Base-by-base conservation (phyloP, 148 eudicot species). In the Spergularia bocconei region DNA sequence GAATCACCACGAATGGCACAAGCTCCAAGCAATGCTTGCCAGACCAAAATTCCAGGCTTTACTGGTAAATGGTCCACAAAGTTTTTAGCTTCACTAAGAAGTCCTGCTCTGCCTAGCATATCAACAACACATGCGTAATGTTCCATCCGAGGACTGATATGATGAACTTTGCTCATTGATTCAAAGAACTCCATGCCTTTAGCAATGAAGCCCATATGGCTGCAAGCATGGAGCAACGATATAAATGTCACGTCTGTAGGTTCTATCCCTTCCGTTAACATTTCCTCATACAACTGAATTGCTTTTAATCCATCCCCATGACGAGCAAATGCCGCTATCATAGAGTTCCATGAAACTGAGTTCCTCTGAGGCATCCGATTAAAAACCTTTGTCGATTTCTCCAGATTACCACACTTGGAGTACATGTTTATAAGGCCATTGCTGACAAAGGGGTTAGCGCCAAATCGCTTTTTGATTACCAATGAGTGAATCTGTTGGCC, bases 381-480 rank as follows among this genome's bases (percentile, higher is more conserved):
- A 56, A 94, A 94, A 73, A 87, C 68, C 78, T 84, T 85, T 14
- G 63, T 64, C 17, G 98, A 84, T 68, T 87, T 89, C 62, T 86
- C 87, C 58, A 87, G 78, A 67, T 82, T 84, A 53, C 98, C 98
- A 78, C 96, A 91, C 66, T 91, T 91, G 2, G 98, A 88, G 72
- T 94, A 94, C 97, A 91, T 94, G 86, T 90, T 91, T 38, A 94
- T 90, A 38, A 94, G 85, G 20, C 97, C 97, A 71, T 94, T 94
- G 81, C 87, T 75, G 13, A 94, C 91, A 74, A 80, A 92, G 16
- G 80, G 62, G 76, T 88, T 94, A 15, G 72, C 69, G 23, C 68
- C 79, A 41, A 90, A 83, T 13, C 80, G 75, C 80, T 81, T 91
- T 84, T 90, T 94, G 58, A 88, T 78, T 23, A 75, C 71, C 58